Conservation (phyloP, 1,139 yeast genomes). For the Nakaseomyces glabratus region DNA sequence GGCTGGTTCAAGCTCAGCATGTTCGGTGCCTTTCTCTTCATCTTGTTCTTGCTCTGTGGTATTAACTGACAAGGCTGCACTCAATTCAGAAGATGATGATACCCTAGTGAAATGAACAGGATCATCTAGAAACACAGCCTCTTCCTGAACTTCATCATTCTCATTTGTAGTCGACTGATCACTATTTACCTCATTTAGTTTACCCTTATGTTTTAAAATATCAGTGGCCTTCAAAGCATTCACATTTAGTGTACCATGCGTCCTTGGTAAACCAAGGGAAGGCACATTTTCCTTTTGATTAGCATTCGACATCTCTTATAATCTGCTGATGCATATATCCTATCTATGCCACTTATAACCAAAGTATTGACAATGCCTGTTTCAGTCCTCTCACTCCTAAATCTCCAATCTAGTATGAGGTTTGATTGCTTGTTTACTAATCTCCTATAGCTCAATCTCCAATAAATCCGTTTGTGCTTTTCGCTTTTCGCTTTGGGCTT, state of each 20-base stretch:
- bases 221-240: conserved; percentile 35
- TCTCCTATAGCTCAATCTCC: no score
- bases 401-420: no score
- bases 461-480: no score
- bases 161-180: conserved; percentile 10
- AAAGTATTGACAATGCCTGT: no score
- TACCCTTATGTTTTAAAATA: conserved; percentile 1
- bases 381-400: no score
- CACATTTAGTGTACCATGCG: conserved; percentile 54
- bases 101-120: conserved; percentile 36
- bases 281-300: conserved; percentile 1
- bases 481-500: no score
- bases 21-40: conserved; percentile 16
- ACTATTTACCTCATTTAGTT: conserved; percentile 1
- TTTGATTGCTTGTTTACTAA: no score
- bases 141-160: conserved; percentile 15
- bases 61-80: conserved; percentile 20
- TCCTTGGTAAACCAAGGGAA: conserved; percentile 40
- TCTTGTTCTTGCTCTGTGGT: conserved; percentile 10
- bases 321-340: no score
- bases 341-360: no score
- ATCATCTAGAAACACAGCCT: conserved; percentile 29
- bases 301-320: no score
- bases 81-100: conserved; percentile 30
- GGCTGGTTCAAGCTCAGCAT: background rate